Evolutionary conservation across 2,329 filamentous ascomycete genomes (phyloP).

Genomic region (Ploettnerulaceae sp.): DNA sequence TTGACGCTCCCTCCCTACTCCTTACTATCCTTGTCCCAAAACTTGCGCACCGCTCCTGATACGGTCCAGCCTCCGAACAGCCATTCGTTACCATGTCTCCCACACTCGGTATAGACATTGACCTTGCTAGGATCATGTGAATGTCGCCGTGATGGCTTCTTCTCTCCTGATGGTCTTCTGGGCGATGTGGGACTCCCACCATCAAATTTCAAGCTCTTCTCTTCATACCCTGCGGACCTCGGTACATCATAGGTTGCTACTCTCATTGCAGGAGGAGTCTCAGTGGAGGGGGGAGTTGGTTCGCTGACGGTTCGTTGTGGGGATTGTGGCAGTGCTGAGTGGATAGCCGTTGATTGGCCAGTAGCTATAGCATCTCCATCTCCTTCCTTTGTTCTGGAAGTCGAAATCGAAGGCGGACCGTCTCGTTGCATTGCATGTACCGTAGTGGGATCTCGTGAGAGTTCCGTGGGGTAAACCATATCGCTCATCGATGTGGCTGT

Average conservation of each 20-base stretch:
- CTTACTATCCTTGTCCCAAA: slow-evolving; percentile 17
- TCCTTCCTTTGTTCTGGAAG: slow-evolving; percentile 9
- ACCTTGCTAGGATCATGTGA: slow-evolving; percentile 13
- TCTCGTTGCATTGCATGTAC: slow-evolving; percentile 6
- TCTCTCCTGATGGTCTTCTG: not conserved
- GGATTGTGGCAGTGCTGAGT: slow-evolving; percentile 13
- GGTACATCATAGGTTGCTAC: not conserved
- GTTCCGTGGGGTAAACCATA: slow-evolving; percentile 7
- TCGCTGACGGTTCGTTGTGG: slow-evolving; percentile 8
- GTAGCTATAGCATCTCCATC: too few relatives aligned
- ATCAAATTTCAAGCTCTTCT: slow-evolving; percentile 2
- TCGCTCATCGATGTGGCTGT: slow-evolving; percentile 3
- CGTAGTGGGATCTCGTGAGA: not conserved
- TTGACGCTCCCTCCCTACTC: not conserved
- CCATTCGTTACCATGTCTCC: slow-evolving; percentile 28
- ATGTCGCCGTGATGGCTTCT: slow-evolving; percentile 9
- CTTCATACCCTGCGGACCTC: slow-evolving; percentile 3
- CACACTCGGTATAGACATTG: slow-evolving; percentile 26
- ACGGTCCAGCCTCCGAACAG: slow-evolving; percentile 22
- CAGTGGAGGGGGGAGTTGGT: not conserved
- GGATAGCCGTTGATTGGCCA: slow-evolving; percentile 2
- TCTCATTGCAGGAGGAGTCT: not conserved
- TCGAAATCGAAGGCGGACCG: slow-evolving; percentile 9
- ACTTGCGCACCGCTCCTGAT: slow-evolving; percentile 17
- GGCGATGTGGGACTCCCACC: not conserved